Evolutionary conservation across 2,329 filamentous ascomycete species (phyloP).

Genomic region (Lasiodiplodia citricola): DNA sequence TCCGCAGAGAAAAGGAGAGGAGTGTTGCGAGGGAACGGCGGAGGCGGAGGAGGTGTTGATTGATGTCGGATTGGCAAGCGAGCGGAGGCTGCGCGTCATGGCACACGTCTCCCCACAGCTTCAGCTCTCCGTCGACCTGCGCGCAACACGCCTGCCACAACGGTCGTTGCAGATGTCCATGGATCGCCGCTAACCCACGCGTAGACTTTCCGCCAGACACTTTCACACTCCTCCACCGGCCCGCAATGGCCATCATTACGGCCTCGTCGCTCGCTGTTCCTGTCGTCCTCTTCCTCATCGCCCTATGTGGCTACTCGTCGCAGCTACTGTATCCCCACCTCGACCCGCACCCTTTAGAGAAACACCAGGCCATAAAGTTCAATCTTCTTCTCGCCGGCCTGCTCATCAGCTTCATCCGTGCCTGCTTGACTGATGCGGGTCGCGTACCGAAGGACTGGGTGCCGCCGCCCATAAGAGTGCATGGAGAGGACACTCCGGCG

Average conservation of each 20-base stretch:
- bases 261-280: conserved; percentile 66
- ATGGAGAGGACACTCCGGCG: conserved; percentile 29
- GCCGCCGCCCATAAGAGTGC: conserved; percentile 35
- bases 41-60: background rate
- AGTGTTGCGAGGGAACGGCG: background rate
- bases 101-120: conserved; percentile 16
- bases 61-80: conserved; percentile 1
- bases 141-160: conserved; percentile 27
- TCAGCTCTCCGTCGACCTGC: conserved; percentile 17
- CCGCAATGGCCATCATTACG: conserved; percentile 28
- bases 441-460: conserved; percentile 55
- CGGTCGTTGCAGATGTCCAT: conserved; percentile 3
- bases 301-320: conserved; percentile 68
- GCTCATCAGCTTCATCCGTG: conserved; percentile 71
- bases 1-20: background rate
- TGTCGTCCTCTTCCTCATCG: conserved; percentile 68
- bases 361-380: conserved; percentile 64
- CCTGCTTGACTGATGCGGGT: conserved; percentile 66
- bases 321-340: conserved; percentile 70
- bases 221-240: background rate
- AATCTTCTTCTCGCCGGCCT: conserved; percentile 69
- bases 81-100: conserved; percentile 30
- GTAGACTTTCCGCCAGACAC: background rate
- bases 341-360: conserved; percentile 64
- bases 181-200: conserved; percentile 2